phyloP scores from a whole-genome alignment of 768 basidiomycete genomes.

The Pulveroboletus frians region DNA sequence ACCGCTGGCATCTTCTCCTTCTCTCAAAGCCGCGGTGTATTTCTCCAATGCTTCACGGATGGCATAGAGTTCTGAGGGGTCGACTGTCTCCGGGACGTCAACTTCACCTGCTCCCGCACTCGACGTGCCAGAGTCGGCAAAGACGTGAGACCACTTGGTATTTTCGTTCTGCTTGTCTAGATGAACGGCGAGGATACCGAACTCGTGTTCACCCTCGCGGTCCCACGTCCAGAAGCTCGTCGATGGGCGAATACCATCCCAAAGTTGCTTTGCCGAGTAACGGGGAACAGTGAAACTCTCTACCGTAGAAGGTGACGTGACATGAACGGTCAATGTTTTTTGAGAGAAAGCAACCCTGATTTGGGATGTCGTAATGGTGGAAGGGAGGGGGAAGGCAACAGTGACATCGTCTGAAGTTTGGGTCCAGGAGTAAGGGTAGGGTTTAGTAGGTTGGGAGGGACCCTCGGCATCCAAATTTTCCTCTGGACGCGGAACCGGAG shows the following conservation, averaged over 20 bases:
- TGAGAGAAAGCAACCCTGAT: conserved; percentile 67
- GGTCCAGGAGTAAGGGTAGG: conserved; percentile 89
- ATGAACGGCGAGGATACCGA: conserved; percentile 74
- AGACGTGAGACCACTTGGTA: conserved; percentile 84
- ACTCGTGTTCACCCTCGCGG: conserved; percentile 59
- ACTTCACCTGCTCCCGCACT: conserved; percentile 39
- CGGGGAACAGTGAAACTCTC: conserved; percentile 43
- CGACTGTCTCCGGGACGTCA: conserved; percentile 84
- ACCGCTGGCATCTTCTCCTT: conserved; percentile 55
- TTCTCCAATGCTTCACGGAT: conserved; percentile 83
- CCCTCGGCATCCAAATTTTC: conserved; percentile 47
- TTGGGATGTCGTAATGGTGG: conserved; percentile 52
- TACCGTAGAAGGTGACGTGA: conserved; percentile 36
- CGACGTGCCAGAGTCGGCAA: conserved; percentile 46
- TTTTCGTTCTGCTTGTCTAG: conserved; percentile 82
- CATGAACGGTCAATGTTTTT: conserved; percentile 59
- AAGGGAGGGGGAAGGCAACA: conserved; percentile 78
- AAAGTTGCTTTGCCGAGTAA: conserved; percentile 60
- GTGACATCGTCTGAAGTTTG: conserved; percentile 83
- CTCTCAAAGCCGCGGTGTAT: conserved; percentile 64
- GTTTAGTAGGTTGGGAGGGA: conserved; percentile 39
- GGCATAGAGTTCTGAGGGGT: conserved; percentile 73
- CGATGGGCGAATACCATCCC: conserved; percentile 73
- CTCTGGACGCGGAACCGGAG: conserved; percentile 58
- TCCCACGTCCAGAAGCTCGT: conserved; percentile 96